Base-by-base conservation (phyloP, 495 filamentous ascomycete species). In the Penicillium mononematosum region DNA sequence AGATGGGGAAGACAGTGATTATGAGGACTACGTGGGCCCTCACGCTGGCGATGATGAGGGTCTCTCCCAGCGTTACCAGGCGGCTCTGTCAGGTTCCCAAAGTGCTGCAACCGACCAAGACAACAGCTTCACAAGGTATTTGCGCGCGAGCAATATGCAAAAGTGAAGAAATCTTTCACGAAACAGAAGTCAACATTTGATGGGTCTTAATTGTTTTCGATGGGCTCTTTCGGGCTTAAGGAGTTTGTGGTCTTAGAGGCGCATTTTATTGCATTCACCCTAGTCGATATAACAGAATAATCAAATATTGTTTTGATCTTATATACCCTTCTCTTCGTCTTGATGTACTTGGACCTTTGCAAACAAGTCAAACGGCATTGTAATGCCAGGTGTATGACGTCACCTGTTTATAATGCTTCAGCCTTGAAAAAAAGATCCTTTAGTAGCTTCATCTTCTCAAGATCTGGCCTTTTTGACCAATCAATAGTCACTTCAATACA, bases 41-140 rank as follows among this genome's bases (percentile, higher is more conserved):
- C 56, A 44, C 32, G 70, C 70, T 27, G 70, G 69, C 8, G 62
- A 74, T 45, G 71, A 72, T 45, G 70, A 76, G 41, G 73, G 74
- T 38, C 73, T 79, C 48, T 69, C 74, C 10, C 61, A 73, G 47
- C 74, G 78, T 48, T 81, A 81, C 58, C 63, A 72, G 59, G 65
- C 78, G 45, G 78, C 77, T 44, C 68, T 81, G 5, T 61, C 60
- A 5, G 72, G 68, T 19, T 67, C 69, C 7, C 62, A 67, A 24
- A 49, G 45, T 41, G 57, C 53, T 1, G 66, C 70, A 16, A 67
- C 72, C 7, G 69, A 77, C 43, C 62, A 75, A 32, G 78, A 81
- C 47, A 61, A 75, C 42, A 82, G 78, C 59, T 82, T 82, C 66
- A 65, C 72, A 19, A 69, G 77, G 55, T 82, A 81, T 57, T 36